Percentiles rank a stretch among this genome's conserved stretches.
Conservation (phyloP, 1,139 yeast species). For the Debaryomycetaceae sp. region DNA sequence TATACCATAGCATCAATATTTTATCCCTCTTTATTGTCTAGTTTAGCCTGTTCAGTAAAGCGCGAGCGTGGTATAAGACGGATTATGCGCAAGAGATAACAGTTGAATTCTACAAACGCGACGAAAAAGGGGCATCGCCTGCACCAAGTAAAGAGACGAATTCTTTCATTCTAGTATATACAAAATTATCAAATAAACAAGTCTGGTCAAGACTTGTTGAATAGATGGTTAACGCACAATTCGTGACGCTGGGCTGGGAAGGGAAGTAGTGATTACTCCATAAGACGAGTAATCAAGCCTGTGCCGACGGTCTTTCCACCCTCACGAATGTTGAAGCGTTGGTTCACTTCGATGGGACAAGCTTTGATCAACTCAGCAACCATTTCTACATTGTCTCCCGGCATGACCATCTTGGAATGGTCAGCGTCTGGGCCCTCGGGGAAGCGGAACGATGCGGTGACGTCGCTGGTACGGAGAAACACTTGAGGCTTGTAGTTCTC, state of each 20-base stretch:
- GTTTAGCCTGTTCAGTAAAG: too few species aligned
- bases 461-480: slow-evolving; percentile 94
- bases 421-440: slow-evolving; percentile 77
- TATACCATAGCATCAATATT: too few species aligned
- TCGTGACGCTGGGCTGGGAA: neutral
- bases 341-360: slow-evolving; percentile 91
- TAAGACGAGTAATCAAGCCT: slow-evolving; percentile 90
- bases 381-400: slow-evolving; percentile 99
- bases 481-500: slow-evolving; percentile 97
- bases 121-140: too few species aligned
- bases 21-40: too few species aligned
- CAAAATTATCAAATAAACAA: too few species aligned
- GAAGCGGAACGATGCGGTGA: slow-evolving; percentile 83
- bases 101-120: too few species aligned
- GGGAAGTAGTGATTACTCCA: slow-evolving; percentile 50
- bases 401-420: slow-evolving; percentile 85
- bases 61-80: too few species aligned
- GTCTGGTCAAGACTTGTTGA: too few species aligned
- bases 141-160: too few species aligned
- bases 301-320: slow-evolving; percentile 99
- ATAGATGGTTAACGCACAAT: too few species aligned
- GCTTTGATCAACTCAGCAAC: slow-evolving; percentile 83
- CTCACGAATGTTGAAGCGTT: slow-evolving; percentile 98
- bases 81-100: too few species aligned
- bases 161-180: too few species aligned